Evolutionary conservation across 2,329 filamentous ascomycete species (phyloP).

Genomic region (Calonectria pseudoturangicola): DNA sequence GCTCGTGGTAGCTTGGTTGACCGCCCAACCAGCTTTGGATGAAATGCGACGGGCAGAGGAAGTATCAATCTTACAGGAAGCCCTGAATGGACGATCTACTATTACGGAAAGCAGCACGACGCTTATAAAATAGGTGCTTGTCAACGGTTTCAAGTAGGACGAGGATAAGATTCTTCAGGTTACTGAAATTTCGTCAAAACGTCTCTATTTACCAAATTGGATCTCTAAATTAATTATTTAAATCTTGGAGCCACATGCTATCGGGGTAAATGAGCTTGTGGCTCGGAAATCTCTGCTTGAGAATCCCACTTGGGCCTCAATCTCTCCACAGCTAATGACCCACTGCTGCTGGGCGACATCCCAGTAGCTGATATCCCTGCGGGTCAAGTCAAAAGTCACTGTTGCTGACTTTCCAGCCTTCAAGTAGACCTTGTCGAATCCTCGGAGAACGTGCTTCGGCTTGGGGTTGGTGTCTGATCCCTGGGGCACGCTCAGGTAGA

Average conservation of each 20-base stretch:
- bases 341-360: slow-evolving; percentile 33
- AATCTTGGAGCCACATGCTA: background rate
- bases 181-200: background rate
- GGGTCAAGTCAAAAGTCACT: slow-evolving; percentile 14
- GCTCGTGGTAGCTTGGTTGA: slow-evolving; percentile 12
- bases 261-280: background rate
- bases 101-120: background rate
- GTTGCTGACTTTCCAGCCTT: slow-evolving; percentile 4
- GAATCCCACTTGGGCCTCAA: slow-evolving; percentile 28
- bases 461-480: background rate
- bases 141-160: too few species aligned
- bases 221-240: background rate
- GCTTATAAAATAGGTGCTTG: background rate
- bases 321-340: slow-evolving; percentile 32
- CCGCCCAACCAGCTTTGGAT: slow-evolving; percentile 7
- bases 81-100: background rate
- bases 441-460: slow-evolving; percentile 10
- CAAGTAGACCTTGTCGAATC: slow-evolving; percentile 9
- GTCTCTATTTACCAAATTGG: too few species aligned
- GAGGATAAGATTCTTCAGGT: background rate
- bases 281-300: slow-evolving; percentile 33
- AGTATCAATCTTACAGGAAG: background rate
- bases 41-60: slow-evolving; percentile 4
- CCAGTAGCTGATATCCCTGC: slow-evolving; percentile 39
- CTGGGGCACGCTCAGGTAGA: slow-evolving; percentile 15